Evolutionary conservation across 345 rosid genomes (phyloP).

Genomic region (Gossypium mustelinum): DNA sequence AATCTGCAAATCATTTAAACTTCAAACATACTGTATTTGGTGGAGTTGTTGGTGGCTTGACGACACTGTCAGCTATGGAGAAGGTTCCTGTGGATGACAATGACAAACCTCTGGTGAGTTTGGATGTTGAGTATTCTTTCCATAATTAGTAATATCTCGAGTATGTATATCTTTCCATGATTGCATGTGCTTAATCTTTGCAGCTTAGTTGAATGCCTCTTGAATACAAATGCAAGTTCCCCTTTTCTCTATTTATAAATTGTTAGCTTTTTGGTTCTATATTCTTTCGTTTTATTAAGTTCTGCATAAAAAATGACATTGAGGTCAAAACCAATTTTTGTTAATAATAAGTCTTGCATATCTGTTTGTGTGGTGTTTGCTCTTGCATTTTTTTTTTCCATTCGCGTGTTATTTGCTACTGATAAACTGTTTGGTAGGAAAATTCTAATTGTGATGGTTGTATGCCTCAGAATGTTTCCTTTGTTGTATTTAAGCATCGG

Average conservation of each 20-base stretch:
- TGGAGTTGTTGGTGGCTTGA: conserved; percentile 84
- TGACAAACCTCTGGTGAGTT: conserved; percentile 80
- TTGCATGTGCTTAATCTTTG: not conserved
- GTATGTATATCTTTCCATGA: conserved; percentile 1
- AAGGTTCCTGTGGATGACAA: conserved; percentile 79
- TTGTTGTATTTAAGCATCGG: not conserved
- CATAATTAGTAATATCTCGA: not conserved
- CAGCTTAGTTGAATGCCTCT: not conserved
- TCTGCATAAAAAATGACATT: not conserved
- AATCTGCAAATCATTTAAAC: conserved; percentile 94
- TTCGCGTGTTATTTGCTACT: not conserved
- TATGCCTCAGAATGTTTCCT: not conserved
- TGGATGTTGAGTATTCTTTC: not conserved
- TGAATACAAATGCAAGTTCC: not conserved
- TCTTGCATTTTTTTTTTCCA: not conserved
- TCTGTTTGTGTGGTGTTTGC: not conserved
- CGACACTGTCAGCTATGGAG: conserved; percentile 80
- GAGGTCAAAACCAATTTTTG: not conserved
- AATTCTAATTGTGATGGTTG: not conserved
- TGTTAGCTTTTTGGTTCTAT: not conserved
- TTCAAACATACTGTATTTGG: conserved; percentile 95
- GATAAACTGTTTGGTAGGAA: not conserved
- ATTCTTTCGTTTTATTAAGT: not conserved
- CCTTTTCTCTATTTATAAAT: not conserved
- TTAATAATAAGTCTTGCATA: not conserved